Evolutionary conservation across 202 grass and related monocot genomes (phyloP).

Genomic region (Alloteropsis angusta): DNA sequence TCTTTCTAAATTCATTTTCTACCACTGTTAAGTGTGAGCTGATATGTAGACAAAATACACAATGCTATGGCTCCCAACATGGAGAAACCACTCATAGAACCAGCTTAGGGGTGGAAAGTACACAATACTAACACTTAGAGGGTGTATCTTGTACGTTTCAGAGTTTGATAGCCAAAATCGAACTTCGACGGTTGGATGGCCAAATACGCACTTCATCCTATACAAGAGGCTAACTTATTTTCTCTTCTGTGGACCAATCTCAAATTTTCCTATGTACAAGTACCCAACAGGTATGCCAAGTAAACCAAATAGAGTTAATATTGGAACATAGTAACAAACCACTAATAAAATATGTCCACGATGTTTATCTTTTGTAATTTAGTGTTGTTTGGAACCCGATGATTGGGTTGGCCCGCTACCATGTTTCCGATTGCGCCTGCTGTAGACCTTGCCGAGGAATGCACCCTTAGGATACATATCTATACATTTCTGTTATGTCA

Average conservation of each 20-base stretch:
- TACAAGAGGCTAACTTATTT: neutral
- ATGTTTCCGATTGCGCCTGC: constrained; percentile 31
- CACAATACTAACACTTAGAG: neutral
- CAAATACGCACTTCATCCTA: neutral
- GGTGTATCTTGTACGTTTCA: neutral
- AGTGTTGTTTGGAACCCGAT: neutral
- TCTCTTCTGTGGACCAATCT: neutral
- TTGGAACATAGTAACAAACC: neutral
- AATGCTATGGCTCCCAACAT: neutral
- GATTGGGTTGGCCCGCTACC: constrained; percentile 4
- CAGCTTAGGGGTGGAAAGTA: neutral
- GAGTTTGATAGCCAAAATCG: neutral
- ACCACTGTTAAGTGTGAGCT: neutral
- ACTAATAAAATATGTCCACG: neutral
- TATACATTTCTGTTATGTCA: constrained; percentile 35
- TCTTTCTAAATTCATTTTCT: neutral
- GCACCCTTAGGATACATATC: neutral
- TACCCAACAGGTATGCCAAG: constrained; percentile 4
- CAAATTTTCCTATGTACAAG: neutral
- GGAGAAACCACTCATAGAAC: neutral
- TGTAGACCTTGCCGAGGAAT: constrained; percentile 23
- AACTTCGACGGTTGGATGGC: neutral
- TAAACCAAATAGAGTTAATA: constrained; percentile 1
- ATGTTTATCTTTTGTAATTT: neutral
- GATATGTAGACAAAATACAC: neutral